Conservation (phyloP, 2,329 filamentous ascomycete genomes). For the Claviceps monticola region DNA sequence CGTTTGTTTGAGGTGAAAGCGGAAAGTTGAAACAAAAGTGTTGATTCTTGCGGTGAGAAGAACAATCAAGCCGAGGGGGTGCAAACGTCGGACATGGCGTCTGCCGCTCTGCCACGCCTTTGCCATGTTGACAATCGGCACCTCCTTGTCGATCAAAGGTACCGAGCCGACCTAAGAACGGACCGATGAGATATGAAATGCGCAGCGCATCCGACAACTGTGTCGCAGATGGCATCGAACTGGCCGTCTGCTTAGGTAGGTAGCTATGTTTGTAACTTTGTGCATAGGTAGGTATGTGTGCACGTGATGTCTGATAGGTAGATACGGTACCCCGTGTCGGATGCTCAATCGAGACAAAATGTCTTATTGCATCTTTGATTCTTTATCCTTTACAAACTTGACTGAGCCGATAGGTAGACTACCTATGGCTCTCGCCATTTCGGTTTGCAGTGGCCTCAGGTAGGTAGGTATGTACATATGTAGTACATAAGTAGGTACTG, state of each 20-base stretch:
- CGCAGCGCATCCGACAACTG: not conserved
- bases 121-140: not conserved
- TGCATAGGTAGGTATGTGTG: too few species aligned
- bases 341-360: too few species aligned
- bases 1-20: not conserved
- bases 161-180: not conserved
- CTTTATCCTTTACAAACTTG: not conserved
- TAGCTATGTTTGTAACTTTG: too few species aligned
- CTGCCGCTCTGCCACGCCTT: not conserved
- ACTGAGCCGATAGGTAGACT: not conserved
- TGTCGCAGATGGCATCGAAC: not conserved
- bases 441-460: not conserved
- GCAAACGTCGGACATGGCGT: not conserved
- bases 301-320: not conserved
- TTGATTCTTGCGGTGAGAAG: conserved; percentile 1
- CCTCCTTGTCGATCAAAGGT: not conserved
- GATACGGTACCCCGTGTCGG: too few species aligned
- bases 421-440: not conserved
- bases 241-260: not conserved
- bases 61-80: not conserved
- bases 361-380: not conserved
- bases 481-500: too few species aligned
- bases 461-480: not conserved
- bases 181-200: not conserved
- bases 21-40: conserved; percentile 1